A percentile compares a stretch with the other conserved stretches of the same genome.
phyloP scores from a whole-genome alignment of 208 protist species.

The Trypanosoma grayi region DNA sequence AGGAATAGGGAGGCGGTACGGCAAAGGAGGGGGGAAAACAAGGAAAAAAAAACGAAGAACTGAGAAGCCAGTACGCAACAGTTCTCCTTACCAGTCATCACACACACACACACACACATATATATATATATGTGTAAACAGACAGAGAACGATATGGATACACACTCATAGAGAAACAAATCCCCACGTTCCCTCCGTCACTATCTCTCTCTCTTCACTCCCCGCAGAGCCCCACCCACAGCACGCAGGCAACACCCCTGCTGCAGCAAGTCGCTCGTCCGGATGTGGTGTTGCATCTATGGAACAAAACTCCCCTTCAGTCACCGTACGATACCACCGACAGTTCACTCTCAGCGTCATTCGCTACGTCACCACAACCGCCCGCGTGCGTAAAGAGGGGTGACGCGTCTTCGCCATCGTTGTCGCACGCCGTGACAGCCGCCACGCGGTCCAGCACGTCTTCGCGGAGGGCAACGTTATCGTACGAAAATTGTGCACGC shows the following conservation, averaged over 20 bases:
- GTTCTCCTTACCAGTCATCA: neutral
- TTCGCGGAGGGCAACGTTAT: neutral
- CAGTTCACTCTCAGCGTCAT: neutral
- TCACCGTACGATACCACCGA: conserved; percentile 22
- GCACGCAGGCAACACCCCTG: too few species aligned
- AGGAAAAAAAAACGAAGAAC: conserved; percentile 9
- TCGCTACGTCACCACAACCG: neutral
- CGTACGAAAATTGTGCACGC: conserved; percentile 51
- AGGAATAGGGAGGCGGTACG: too few species aligned
- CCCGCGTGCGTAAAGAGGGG: conserved; percentile 10
- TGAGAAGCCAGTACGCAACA: neutral
- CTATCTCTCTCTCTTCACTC: too few species aligned
- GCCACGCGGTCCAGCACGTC: conserved; percentile 9
- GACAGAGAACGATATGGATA: neutral
- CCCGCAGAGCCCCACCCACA: too few species aligned
- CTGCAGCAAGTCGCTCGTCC: too few species aligned
- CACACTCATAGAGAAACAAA: neutral
- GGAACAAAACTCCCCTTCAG: neutral
- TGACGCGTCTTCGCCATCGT: too few species aligned
- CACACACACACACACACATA: neutral
- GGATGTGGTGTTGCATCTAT: neutral
- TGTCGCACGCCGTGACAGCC: neutral
- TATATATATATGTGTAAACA: conserved; percentile 5
- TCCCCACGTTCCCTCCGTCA: too few species aligned
- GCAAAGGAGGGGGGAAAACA: too few species aligned